Base-by-base conservation (phyloP, 73 alveolate species). In the Symbiodinium natans region DNA sequence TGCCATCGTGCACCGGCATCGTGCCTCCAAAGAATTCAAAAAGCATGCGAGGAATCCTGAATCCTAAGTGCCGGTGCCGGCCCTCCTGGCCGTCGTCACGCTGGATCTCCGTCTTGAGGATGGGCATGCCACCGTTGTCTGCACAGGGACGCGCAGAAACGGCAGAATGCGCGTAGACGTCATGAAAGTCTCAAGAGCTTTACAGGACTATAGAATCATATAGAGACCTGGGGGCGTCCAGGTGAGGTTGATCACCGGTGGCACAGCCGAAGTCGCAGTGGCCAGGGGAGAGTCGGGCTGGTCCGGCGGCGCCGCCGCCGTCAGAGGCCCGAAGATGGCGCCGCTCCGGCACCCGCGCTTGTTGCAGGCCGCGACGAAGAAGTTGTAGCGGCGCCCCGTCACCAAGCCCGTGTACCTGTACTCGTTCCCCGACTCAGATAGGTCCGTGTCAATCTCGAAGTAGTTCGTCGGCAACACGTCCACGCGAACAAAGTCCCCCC, bases 341-440 rank as follows among this genome's bases (percentile, higher is more conserved):
- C 96, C 96, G 87, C 88, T 41, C 77, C 96, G 96, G 63, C 96
- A 90, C n/a, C 96, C 96, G 31, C 96, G 86, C 77, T 90, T 90
- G 87, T 90, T 90, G 87, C 96, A 90, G 88, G 96, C 86, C 25
- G 96, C 96, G 48, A 90, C 77, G 96, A 90, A 90, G 96, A 90
- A 90, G 77, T 90, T 90, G 96, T 90, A 90, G 74, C 96, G 86
- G 52, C 96, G 83, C 29, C 96, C 96, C 8, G 96, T 90, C 56
- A 90, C 96, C 75, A 90, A 27, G 29, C 96, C 96, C 9, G 74
- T 41, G 96, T 90, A 90, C 75, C 71, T 90, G 77, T 90, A 90
- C 87, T 90, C 96, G 77, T 90, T 90, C 11, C 87, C 96, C 25
- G 96, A 63, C 46, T 56, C 96, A 9, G 96, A 90, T 9, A 90